phyloP scores from a whole-genome alignment of 2,329 filamentous ascomycete genomes.

The Colletotrichum incanum region DNA sequence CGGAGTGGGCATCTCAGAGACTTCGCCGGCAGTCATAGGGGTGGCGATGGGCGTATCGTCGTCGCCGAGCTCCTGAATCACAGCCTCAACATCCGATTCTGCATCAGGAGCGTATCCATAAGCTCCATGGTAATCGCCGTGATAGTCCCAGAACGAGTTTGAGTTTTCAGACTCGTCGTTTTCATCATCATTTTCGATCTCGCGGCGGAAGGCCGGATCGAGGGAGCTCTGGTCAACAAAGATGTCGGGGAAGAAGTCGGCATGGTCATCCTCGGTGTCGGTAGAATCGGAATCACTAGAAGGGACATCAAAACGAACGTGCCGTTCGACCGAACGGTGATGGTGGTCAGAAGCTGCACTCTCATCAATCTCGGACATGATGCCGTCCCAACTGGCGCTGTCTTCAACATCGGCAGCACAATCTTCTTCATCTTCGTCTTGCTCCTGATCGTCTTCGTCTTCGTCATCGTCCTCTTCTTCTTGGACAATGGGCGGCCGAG shows the following conservation, averaged over 20 bases:
- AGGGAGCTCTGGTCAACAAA: conserved; percentile 83
- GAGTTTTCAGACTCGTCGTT: conserved; percentile 69
- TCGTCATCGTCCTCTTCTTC: conserved; percentile 52
- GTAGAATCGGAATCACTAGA: conserved; percentile 78
- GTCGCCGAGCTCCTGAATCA: conserved; percentile 55
- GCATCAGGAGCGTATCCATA: conserved; percentile 54
- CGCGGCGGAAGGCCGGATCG: conserved; percentile 79
- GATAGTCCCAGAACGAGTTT: conserved; percentile 76
- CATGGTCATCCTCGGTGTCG: conserved; percentile 73
- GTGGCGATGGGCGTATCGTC: conserved; percentile 62
- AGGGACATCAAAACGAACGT: conserved; percentile 81
- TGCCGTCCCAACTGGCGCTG: conserved; percentile 70
- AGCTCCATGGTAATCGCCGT: conserved; percentile 66
- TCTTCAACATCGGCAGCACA: conserved; percentile 58
- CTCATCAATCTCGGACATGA: conserved; percentile 65
- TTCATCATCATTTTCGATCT: conserved; percentile 79
- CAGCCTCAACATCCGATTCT: conserved; percentile 61
- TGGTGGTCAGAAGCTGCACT: conserved; percentile 60
- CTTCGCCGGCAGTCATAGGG: conserved; percentile 50
- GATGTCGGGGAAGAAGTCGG: conserved; percentile 82
- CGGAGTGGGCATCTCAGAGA: conserved; percentile 49
- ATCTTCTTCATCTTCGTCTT: conserved; percentile 58
- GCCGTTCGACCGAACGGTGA: conserved; percentile 64
- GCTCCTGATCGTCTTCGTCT: conserved; percentile 56
- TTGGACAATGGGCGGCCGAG: conserved; percentile 62